Base-by-base conservation (phyloP, 257 asterid species). In the Solanum microdontum region DNA sequence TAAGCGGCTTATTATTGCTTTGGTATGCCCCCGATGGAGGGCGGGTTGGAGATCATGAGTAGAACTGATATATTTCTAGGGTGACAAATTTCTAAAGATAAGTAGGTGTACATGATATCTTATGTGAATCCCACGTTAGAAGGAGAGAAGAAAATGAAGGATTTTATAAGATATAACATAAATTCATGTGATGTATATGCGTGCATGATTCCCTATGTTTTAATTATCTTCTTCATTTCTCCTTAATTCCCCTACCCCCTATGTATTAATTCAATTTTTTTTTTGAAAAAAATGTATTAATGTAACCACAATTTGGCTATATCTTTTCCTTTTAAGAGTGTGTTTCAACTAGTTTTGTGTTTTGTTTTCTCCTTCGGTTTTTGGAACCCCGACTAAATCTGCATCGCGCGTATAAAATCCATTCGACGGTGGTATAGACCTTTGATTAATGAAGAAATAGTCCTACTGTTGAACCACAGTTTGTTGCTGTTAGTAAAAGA, bases 361-460 rank as follows among this genome's bases (percentile, higher is more conserved):
- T 51, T 51, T 51, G 3, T 51, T 51, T 51, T 15, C 62, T 51
- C 60, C 23, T 51, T 15, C 1, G 3, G 0, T 51, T 51, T 51
- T 45, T 43, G 15, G 17, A 4, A 6, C 5, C 7, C 7, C 55
- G 1, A 45, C 21, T 13, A 48, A 48, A 13, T 48, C 7, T 0
- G 2, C 7, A 48, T 48, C 15, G 7, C 0, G 2, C 7, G 0
- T 51, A 15, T 51, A 51, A 51, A 51, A 51, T 51, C 0, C 1
- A 15, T 15, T 51, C 0, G 9, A 6, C 0, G 8, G 1, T 51
- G 9, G 0, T 2, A 51, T 3, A 48, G 0, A 48, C 23, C 0
- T 51, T 6, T 51, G 8, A 51, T 51, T 51, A 51, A 51, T 3
- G 3, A 1, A 14, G 9, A 51, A 51, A 51, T 0, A 51, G 7